Evolutionary conservation across 176 grass and related monocot genomes (phyloP), one percentile per base, ranked within the genome.

Genomic region (Elymus sibiricus): DNA sequence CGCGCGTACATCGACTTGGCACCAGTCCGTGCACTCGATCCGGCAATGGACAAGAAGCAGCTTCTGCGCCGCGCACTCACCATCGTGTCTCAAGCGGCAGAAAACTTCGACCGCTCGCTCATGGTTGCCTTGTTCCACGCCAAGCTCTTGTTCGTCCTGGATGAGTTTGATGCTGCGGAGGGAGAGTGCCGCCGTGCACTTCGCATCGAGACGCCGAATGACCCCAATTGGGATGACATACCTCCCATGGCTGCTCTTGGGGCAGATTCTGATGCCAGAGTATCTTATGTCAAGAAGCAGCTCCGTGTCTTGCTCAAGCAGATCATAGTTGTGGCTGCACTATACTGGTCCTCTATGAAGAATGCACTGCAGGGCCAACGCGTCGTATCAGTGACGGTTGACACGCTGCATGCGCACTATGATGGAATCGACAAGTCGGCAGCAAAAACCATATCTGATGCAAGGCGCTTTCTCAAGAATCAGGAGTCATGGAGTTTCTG

Each of bases 401-500:
- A 58, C 9, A 1, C 14, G 34, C 47, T 82, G 47, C 47, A 21
- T 26, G 9, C 10, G 9, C 77, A 79, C 35, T 79, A 79, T 19
- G 19, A 58, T 29, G 19, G 9, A 15, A 60, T 21, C 17, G 68
- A 73, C 68, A 17, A 14, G 24, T 60, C 51, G 3, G 53, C 51
- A 29, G 68, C 51, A 83, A 60, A 60, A 51, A 42, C 51, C 81
- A 73, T 83, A 60, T 60, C 24, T 22, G 81, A 83, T 15, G 66
- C 68, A 27, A 35, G 4, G 17, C n/a, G 81, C 8, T 73, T 61
- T 43, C 4, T 73, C 81, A 83, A 83, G 67, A 40, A 39, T 2
- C 53, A 73, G 10, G 40, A 11, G 13, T 83, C 68, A 60, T 73
- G 81, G 81, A 83, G 51, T 73, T 83, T 83, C 68, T 73, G 38